Evolutionary conservation across 2,329 filamentous ascomycete species (phyloP), one percentile per base, ranked within the genome.

Genomic region (Fusarium hostae): DNA sequence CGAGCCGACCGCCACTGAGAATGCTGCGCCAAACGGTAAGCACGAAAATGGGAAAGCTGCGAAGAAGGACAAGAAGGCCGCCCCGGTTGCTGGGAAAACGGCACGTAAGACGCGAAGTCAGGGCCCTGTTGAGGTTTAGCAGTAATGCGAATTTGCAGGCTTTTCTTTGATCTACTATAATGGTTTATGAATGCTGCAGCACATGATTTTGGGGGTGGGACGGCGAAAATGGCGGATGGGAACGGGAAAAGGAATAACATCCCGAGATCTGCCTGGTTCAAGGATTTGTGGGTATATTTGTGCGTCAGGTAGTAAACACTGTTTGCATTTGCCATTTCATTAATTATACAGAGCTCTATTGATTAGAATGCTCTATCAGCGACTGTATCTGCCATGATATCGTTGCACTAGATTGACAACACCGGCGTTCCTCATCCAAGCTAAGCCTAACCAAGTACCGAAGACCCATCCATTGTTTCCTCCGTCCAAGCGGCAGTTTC

Each of bases 51-150:
- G 64, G 16, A 77, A 76, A 51, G 47, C 74, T 34, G 70, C 74
- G 15, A 82, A 78, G 73, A 83, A 82, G 68, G 79, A 81, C 18
- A 83, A 83, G 75, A 83, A 79, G 63, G 64, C 70, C n/a, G 57
- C 73, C 24, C 74, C 79, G 0, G 58, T 70, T 5, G 79, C 79
- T 20, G 82, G 82, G 22, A 79, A 66, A 61, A 82, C 83, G 10
- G 78, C 79, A 48, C 79, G 82, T 45, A 84, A 83, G 80, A 84
- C 82, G 11, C 79, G 83, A 52, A 84, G 83, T 64, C 82, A 84
- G 70, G 83, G 83, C 1, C 79, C 81, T 4, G 80, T 77, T 10
- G 79, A 82, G 45, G 69, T 67, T 51, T 76, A 69, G 51, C 35
- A 54, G 56, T 39, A 32, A 43, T 40, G 47, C 34, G 41, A 51